Base-by-base conservation (phyloP, 441 rosid species). In the Populus hybrid region DNA sequence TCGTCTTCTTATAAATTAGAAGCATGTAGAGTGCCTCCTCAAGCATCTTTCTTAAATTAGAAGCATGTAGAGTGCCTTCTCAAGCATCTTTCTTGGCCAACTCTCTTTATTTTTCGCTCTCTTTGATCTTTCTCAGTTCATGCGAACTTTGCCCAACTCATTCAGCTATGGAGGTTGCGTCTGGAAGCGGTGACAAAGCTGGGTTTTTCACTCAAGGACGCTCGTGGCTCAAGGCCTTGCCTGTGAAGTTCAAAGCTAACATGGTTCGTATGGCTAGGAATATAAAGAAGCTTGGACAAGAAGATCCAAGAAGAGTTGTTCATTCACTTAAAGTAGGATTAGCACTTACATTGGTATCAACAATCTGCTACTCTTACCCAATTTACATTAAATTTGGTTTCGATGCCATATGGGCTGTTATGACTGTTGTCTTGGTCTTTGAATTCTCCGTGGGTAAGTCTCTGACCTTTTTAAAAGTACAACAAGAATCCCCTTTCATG, bases 321-420 rank as follows among this genome's bases (percentile, higher is more conserved):
- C 98, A 93, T 82, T 88, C 97, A 12, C 75, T 93, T 9, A 92
- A 93, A 87, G 91, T 88, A 14, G 98, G 95, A 42, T 78, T 90
- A 14, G 89, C 92, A 11, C 84, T 90, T 26, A 63, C 85, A 31
- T 69, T 89, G 24, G 95, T 90, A 53, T 89, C 93, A 2, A 31
- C 90, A 28, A 71, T 89, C n/a, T 90, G 86, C 84, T 86, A 88
- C 79, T 86, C 24, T 73, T 74, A 84, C 53, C 92, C 94, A 33
- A 74, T 90, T 28, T 88, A 88, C 69, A 79, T 86, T 14, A 81
- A 64, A 75, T 92, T 92, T 38, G 95, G 91, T 8, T 84, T 80
- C 77, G 74, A 89, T 59, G 89, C 95, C 72, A 85, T 86, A 85
- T 90, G 98, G 97, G 92, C 92, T 38, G 86, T 92, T 9, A 87